Evolutionary conservation across 2,329 filamentous ascomycete species (phyloP).

Genomic region (Ophiostoma novo-ulmi): DNA sequence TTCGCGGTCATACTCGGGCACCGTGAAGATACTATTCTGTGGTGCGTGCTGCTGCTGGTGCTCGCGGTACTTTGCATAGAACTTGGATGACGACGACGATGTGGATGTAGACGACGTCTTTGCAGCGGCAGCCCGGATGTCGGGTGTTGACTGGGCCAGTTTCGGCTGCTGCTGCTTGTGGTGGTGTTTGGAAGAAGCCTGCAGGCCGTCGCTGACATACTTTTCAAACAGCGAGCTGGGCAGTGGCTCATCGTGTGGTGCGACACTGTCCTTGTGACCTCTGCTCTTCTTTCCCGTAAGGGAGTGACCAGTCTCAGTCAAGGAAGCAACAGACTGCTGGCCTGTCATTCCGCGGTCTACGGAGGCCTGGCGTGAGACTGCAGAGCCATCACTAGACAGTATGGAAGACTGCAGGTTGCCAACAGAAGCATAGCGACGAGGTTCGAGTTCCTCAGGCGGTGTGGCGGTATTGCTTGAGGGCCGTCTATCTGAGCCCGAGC

Average conservation of each 20-base stretch:
- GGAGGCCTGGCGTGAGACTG: background rate
- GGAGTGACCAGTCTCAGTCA: background rate
- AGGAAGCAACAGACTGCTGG: background rate
- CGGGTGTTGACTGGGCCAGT: background rate
- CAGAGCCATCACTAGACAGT: background rate
- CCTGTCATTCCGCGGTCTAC: background rate
- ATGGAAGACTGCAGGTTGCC: background rate
- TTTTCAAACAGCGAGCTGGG: conserved; percentile 6
- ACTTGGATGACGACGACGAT: background rate
- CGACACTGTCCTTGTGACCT: background rate
- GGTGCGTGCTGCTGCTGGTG: conserved; percentile 10
- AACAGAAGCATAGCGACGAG: background rate
- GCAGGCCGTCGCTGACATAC: background rate
- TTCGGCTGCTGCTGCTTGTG: background rate
- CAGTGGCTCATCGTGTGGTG: background rate
- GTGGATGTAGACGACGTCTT: background rate
- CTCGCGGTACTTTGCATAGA: background rate
- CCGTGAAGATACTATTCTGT: background rate
- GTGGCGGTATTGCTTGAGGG: background rate
- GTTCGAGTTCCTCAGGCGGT: background rate
- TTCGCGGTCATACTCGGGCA: conserved; percentile 9
- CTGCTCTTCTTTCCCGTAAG: background rate
- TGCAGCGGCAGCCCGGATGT: conserved; percentile 1
- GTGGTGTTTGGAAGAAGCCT: background rate
- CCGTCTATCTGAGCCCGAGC: background rate